phyloP scores from a whole-genome alignment of 2,329 filamentous ascomycete genomes.

The Scedosporium minutisporum region DNA sequence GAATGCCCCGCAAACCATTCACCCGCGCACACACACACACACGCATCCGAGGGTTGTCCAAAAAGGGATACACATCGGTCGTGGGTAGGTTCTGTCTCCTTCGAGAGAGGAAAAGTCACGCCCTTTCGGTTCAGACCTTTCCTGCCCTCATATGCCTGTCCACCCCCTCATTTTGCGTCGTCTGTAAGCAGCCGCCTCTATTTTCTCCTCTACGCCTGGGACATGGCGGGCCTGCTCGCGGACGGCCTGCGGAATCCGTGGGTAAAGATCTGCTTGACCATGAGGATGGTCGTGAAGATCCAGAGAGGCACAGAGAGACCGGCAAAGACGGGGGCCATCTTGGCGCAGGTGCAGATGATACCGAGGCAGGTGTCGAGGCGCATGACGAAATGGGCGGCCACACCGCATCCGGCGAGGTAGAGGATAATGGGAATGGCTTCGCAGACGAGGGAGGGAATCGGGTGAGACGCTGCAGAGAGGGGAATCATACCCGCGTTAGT shows the following conservation, averaged over 20 bases:
- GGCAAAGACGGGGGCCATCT: constrained; percentile 44
- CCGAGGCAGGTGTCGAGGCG: constrained; percentile 47
- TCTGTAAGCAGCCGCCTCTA: too few relatives aligned
- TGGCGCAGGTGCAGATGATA: constrained; percentile 44
- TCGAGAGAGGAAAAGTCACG: too few relatives aligned
- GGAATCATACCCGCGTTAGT: background rate
- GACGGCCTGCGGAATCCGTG: background rate
- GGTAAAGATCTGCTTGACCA: constrained; percentile 34
- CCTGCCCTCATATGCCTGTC: background rate
- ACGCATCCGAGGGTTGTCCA: too few relatives aligned
- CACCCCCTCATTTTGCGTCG: background rate
- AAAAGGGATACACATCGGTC: too few relatives aligned
- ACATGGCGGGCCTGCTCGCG: background rate
- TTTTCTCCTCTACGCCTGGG: background rate
- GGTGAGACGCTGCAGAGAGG: constrained; percentile 29
- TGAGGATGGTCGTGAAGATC: constrained; percentile 36
- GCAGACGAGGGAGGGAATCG: constrained; percentile 36
- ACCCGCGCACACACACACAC: too few relatives aligned
- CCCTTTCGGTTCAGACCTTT: too few relatives aligned
- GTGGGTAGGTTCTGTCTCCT: too few relatives aligned
- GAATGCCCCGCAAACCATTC: background rate
- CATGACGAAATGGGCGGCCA: constrained; percentile 46
- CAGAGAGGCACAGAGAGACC: constrained; percentile 45
- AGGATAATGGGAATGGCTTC: constrained; percentile 44
- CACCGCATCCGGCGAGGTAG: constrained; percentile 51